phyloP scores from a whole-genome alignment of 2,329 filamentous ascomycete genomes.

The Xylariaceae sp. region DNA sequence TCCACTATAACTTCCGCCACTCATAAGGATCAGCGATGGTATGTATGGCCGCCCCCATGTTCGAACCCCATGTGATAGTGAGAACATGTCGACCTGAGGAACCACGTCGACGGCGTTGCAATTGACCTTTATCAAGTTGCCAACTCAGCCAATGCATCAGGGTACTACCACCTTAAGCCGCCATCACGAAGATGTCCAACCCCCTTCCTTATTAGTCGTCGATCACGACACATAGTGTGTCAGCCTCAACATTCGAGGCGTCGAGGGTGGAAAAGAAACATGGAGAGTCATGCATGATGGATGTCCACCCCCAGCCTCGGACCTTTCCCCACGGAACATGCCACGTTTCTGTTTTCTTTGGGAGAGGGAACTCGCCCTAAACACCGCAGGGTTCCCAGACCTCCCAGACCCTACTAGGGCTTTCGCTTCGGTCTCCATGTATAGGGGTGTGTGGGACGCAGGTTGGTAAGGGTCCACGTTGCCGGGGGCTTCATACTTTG shows the following conservation, averaged over 20 bases:
- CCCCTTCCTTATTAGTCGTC: neutral
- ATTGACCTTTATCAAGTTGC: conserved; percentile 14
- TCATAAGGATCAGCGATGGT: conserved; percentile 1
- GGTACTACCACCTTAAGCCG: neutral
- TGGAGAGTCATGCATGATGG: conserved; percentile 1
- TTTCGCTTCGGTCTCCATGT: neutral
- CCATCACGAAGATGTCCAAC: neutral
- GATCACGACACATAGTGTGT: neutral
- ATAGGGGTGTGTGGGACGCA: neutral
- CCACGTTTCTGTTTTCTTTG: conserved; percentile 6
- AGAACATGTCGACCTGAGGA: conserved; percentile 2
- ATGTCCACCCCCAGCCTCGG: conserved; percentile 1
- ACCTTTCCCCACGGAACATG: neutral
- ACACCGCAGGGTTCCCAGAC: neutral
- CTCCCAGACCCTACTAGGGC: neutral
- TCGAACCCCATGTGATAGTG: neutral
- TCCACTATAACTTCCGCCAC: conserved; percentile 3
- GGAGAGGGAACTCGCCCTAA: neutral
- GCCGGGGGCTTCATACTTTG: neutral
- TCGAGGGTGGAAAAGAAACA: neutral
- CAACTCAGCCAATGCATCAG: conserved; percentile 8
- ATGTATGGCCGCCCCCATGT: conserved; percentile 10
- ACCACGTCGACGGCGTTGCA: conserved; percentile 4
- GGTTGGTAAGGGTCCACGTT: neutral
- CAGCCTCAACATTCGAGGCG: neutral